A percentile compares a stretch with the other conserved stretches of the same genome.
Conservation (phyloP, 495 filamentous ascomycete genomes). For the Cercophora scortea region DNA sequence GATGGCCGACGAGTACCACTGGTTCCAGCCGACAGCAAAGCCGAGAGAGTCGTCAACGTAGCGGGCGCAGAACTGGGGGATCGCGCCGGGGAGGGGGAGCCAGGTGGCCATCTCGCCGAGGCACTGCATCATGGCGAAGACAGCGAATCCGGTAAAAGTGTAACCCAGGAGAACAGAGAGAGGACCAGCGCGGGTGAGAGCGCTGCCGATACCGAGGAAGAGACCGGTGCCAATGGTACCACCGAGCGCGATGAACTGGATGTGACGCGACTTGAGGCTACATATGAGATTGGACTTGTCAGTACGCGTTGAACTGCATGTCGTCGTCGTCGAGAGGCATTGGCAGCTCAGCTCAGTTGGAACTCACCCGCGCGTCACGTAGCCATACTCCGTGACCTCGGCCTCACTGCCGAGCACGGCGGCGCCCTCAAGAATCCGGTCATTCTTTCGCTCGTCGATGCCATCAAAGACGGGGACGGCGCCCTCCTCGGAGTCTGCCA, state of each 20-base stretch:
- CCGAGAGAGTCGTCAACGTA: conserved; percentile 64
- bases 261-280: conserved; percentile 36
- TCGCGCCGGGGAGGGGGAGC: conserved; percentile 44
- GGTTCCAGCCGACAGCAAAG: conserved; percentile 70
- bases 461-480: not conserved
- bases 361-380: conserved; percentile 6
- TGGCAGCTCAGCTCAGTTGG: not conserved
- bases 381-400: conserved; percentile 4
- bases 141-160: conserved; percentile 17
- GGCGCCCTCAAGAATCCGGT: not conserved
- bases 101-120: conserved; percentile 54
- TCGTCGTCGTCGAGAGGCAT: too few species aligned
- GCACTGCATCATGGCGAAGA: conserved; percentile 24
- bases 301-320: too few species aligned
- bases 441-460: conserved; percentile 2
- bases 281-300: too few species aligned
- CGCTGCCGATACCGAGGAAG: conserved; percentile 53
- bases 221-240: conserved; percentile 59
- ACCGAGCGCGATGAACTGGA: conserved; percentile 56
- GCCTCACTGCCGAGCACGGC: conserved; percentile 2
- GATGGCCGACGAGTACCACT: conserved; percentile 24
- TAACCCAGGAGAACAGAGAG: conserved; percentile 49
- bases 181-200: conserved; percentile 50
- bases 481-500: not conserved
- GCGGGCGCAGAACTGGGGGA: conserved; percentile 56